Conservation (phyloP, 2,329 filamentous ascomycete species). For the Pestalotiopsis sp. region DNA sequence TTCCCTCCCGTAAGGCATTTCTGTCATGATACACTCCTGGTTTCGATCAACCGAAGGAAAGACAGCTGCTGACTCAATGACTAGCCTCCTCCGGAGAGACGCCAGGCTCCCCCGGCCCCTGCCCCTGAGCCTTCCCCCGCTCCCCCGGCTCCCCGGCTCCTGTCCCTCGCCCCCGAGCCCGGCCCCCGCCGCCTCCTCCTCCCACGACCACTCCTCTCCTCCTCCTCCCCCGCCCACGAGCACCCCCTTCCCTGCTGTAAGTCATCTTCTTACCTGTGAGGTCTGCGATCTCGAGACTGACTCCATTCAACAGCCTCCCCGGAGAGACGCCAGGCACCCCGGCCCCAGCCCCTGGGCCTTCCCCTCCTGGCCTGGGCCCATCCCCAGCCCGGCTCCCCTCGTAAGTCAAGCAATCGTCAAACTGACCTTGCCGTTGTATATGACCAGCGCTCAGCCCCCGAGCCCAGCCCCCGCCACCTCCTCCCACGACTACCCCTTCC, state of each 20-base stretch:
- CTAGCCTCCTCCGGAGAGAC: background rate
- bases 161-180: background rate
- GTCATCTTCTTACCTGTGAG: background rate
- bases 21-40: no score
- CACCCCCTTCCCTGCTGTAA: background rate
- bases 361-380: background rate
- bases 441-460: background rate
- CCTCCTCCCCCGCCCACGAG: background rate
- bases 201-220: background rate
- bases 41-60: background rate
- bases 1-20: background rate
- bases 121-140: background rate
- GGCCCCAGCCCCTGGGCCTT: background rate
- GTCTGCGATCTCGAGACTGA: background rate
- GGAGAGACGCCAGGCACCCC: background rate
- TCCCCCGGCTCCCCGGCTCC: no score
- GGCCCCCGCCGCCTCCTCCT: background rate
- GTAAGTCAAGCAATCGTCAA: no score
- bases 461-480: background rate
- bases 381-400: no score
- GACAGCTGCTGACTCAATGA: background rate
- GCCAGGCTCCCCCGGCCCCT: background rate
- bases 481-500: background rate
- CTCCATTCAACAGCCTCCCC: background rate
- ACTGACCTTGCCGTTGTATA: background rate